Percentiles rank a stretch among this genome's conserved stretches.
These are phyloP conservation scores for Bocquillonia castaneifolia DNA, from an alignment of 441 rosid genomes.

Conservation along the genomic window DNA sequence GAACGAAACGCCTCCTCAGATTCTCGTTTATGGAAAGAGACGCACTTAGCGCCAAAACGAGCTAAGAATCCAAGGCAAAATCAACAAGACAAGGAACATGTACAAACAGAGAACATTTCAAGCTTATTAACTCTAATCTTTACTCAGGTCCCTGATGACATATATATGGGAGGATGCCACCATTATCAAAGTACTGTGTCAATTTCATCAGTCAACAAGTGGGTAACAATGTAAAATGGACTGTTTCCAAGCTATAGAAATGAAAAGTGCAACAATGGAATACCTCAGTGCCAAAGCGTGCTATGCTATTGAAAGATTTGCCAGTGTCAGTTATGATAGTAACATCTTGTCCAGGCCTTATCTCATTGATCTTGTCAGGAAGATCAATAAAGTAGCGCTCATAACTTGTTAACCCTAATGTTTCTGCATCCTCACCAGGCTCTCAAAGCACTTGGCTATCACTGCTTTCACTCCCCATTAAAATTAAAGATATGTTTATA, in stretches of 20 bases:
- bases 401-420: slow-evolving; percentile 75
- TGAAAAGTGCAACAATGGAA: background rate
- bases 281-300: slow-evolving; percentile 93
- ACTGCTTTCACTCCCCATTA: slow-evolving; percentile 91
- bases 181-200: slow-evolving; percentile 66
- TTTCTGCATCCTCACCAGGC: slow-evolving; percentile 81
- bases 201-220: no score
- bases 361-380: slow-evolving; percentile 54
- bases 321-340: slow-evolving; percentile 73
- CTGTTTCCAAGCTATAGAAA: background rate
- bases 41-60: slow-evolving; percentile 76
- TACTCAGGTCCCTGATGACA: slow-evolving; percentile 59
- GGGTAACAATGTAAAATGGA: no score
- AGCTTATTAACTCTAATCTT: no score
- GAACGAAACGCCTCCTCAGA: slow-evolving; percentile 81
- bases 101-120: no score
- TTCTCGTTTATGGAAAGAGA: slow-evolving; percentile 82
- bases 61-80: slow-evolving; percentile 89
- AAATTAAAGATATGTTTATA: background rate
- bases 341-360: slow-evolving; percentile 88
- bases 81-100: no score
- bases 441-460: slow-evolving; percentile 89
- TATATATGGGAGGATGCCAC: slow-evolving; percentile 72
- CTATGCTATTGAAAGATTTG: slow-evolving; percentile 77
- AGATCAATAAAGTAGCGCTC: slow-evolving; percentile 80